Evolutionary conservation across 208 protist species (phyloP).

Genomic region (Strigomonas oncopelti): DNA sequence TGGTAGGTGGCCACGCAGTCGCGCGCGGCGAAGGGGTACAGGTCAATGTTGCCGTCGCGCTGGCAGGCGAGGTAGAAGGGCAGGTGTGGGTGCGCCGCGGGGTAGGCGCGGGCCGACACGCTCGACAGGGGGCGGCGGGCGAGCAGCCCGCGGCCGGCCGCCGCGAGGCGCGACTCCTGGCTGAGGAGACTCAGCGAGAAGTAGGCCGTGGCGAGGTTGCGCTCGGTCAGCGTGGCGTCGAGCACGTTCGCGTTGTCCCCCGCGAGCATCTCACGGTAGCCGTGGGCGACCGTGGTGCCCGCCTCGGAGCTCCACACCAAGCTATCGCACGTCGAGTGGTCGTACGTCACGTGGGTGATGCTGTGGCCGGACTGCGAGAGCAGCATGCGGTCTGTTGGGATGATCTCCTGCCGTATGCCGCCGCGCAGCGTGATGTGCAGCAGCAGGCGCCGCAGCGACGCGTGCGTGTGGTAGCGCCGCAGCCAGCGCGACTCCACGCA

Average conservation of each 20-base stretch:
- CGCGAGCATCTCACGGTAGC: conserved; percentile 75
- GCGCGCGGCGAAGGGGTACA: conserved; percentile 73
- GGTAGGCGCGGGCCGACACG: conserved; percentile 14
- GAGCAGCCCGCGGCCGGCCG: conserved; percentile 13
- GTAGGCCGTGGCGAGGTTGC: conserved; percentile 56
- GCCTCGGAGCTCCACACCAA: conserved; percentile 72
- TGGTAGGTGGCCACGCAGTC: conserved; percentile 64
- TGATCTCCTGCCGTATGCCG: conserved; percentile 9
- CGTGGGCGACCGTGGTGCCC: conserved; percentile 54
- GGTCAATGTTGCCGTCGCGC: conserved; percentile 63
- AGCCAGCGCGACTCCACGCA: conserved; percentile 64
- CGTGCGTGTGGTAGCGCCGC: conserved; percentile 70
- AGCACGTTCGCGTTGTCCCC: conserved; percentile 68
- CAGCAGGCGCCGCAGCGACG: conserved; percentile 47
- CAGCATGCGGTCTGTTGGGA: conserved; percentile 59
- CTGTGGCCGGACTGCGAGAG: conserved; percentile 55
- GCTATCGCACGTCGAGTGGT: conserved; percentile 75
- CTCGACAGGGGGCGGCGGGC: conserved; percentile 7
- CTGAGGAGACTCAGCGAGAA: conserved; percentile 41
- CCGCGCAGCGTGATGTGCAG: conserved; percentile 33
- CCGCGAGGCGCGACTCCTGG: conserved; percentile 22
- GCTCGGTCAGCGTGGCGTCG: conserved; percentile 41
- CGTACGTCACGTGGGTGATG: conserved; percentile 49
- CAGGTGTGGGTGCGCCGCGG: conserved; percentile 70
- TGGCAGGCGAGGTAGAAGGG: conserved; percentile 73